phyloP scores from a whole-genome alignment of 225 moss, liverwort and hornwort genomes.

The Asterella californica region DNA sequence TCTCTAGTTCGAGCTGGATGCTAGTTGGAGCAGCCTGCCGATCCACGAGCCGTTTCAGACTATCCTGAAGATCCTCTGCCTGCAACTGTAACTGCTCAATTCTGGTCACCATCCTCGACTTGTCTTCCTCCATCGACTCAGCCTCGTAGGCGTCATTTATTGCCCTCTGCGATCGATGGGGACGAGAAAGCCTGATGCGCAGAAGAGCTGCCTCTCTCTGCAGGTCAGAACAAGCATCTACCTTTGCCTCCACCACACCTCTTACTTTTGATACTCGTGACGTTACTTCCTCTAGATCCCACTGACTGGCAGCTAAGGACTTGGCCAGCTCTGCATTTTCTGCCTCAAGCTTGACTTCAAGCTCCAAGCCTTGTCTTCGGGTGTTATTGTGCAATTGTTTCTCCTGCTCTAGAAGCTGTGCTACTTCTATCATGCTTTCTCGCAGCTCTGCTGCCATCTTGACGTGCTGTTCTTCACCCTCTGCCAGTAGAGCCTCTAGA shows the following conservation, averaged over 20 bases:
- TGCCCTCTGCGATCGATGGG: constrained; percentile 42
- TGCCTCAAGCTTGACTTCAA: constrained; percentile 71
- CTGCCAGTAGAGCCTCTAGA: constrained; percentile 60
- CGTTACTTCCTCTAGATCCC: constrained; percentile 67
- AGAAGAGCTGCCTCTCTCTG: constrained; percentile 58
- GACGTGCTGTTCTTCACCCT: constrained; percentile 71
- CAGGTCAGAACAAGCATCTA: constrained; percentile 63
- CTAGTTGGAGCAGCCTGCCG: constrained; percentile 64
- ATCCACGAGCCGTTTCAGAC: constrained; percentile 54
- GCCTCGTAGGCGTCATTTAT: constrained; percentile 6
- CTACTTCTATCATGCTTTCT: constrained; percentile 64
- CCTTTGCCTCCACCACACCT: constrained; percentile 65
- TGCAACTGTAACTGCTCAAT: constrained; percentile 61
- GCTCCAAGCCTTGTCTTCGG: constrained; percentile 65
- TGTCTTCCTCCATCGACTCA: constrained; percentile 53
- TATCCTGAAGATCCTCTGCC: constrained; percentile 73
- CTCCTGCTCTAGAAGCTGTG: constrained; percentile 70
- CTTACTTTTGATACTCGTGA: constrained; percentile 55
- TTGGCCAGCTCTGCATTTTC: constrained; percentile 73
- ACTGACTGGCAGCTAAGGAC: constrained; percentile 69
- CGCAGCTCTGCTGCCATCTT: constrained; percentile 77
- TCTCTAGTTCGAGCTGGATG: constrained; percentile 71
- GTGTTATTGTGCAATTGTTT: constrained; percentile 60
- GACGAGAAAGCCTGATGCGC: constrained; percentile 56
- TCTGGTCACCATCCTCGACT: constrained; percentile 54